Evolutionary conservation across 2,329 filamentous ascomycete genomes (phyloP).

Genomic region (Dactylellina sp.): DNA sequence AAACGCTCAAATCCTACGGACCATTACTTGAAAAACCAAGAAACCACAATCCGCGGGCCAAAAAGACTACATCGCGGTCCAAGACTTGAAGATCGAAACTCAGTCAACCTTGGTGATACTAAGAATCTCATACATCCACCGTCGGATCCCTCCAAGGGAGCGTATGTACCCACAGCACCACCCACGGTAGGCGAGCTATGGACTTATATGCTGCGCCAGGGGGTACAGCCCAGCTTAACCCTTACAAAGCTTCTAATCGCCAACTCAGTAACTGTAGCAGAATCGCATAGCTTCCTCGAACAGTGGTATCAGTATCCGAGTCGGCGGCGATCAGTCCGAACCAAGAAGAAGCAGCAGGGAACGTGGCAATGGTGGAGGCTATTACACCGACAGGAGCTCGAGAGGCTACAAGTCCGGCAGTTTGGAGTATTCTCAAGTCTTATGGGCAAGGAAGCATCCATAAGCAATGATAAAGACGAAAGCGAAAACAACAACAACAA

Average conservation of each 20-base stretch:
- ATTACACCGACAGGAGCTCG: constrained; percentile 23
- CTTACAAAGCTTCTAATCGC: constrained; percentile 37
- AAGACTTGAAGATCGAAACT: constrained; percentile 35
- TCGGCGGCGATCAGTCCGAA: constrained; percentile 15
- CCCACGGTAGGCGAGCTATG: constrained; percentile 57
- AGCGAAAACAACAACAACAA: neutral
- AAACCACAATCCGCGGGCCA: constrained; percentile 42
- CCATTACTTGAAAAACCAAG: constrained; percentile 17
- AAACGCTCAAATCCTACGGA: constrained; percentile 27
- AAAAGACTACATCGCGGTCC: constrained; percentile 27
- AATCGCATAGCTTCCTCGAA: constrained; percentile 37
- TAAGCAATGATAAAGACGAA: neutral
- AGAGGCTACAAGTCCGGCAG: constrained; percentile 21
- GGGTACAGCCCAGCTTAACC: constrained; percentile 25
- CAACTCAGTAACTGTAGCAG: constrained; percentile 13
- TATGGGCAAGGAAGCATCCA: neutral
- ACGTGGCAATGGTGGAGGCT: constrained; percentile 35
- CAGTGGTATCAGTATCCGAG: constrained; percentile 37
- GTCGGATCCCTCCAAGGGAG: constrained; percentile 50
- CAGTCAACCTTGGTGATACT: constrained; percentile 55
- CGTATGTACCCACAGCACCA: constrained; percentile 49
- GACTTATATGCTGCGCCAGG: constrained; percentile 30
- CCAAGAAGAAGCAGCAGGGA: neutral
- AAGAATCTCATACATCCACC: constrained; percentile 57
- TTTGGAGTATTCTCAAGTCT: constrained; percentile 1